phyloP scores from a whole-genome alignment of 2,329 filamentous ascomycete genomes.

The Stemphylium lycopersici region DNA sequence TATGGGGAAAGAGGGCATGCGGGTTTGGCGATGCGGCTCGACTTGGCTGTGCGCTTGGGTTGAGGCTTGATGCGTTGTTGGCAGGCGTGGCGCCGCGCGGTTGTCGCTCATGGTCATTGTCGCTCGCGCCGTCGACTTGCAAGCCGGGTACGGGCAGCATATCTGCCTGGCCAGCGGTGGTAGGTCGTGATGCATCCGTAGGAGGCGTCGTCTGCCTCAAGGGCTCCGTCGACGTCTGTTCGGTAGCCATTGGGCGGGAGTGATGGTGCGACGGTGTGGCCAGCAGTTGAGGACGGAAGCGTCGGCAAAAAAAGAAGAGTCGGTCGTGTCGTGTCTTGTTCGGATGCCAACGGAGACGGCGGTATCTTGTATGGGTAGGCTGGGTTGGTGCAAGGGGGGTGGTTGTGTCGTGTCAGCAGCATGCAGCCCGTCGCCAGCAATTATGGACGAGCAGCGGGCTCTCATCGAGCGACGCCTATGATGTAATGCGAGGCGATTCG shows the following conservation, averaged over 20 bases:
- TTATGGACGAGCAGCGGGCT: slow-evolving; percentile 5
- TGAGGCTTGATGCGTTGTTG: slow-evolving; percentile 14
- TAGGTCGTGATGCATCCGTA: slow-evolving; percentile 13
- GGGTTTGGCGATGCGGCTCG: slow-evolving; percentile 38
- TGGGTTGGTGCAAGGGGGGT: slow-evolving; percentile 2
- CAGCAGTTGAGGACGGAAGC: slow-evolving; percentile 12
- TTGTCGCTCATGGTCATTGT: slow-evolving; percentile 25
- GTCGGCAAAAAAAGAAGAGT: slow-evolving; percentile 17
- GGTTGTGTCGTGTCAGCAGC: slow-evolving; percentile 15
- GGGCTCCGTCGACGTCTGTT: slow-evolving; percentile 40
- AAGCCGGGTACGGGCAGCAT: slow-evolving; percentile 31
- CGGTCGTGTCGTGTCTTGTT: slow-evolving; percentile 21
- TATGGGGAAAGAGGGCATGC: slow-evolving; percentile 48
- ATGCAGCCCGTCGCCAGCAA: slow-evolving; percentile 12
- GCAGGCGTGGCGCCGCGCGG: slow-evolving; percentile 17
- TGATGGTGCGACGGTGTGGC: background rate
- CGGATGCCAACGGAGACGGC: slow-evolving; percentile 35
- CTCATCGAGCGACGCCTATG: slow-evolving; percentile 2
- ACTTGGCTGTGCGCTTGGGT: slow-evolving; percentile 30
- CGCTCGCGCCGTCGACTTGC: slow-evolving; percentile 22
- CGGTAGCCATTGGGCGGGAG: slow-evolving; percentile 31
- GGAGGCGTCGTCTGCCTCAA: slow-evolving; percentile 29
- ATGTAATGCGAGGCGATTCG: slow-evolving; percentile 10
- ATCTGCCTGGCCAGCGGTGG: slow-evolving; percentile 11
- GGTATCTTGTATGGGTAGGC: slow-evolving; percentile 21